phyloP scores from a whole-genome alignment of 805 yeast species.

The Candida schatavii region DNA sequence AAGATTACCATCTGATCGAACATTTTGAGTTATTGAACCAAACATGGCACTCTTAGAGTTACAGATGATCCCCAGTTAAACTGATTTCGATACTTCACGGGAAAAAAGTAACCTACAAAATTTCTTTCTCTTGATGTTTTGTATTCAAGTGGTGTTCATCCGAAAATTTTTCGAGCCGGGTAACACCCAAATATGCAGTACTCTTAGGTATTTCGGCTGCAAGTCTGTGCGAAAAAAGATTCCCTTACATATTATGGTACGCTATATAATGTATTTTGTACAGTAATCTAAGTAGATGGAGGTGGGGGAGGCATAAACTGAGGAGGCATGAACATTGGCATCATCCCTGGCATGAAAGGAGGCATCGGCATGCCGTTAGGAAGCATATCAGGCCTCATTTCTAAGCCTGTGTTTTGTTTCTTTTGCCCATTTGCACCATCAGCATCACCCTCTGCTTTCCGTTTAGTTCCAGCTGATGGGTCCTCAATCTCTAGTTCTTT shows the following conservation, averaged over 20 bases:
- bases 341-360: constrained; percentile 8
- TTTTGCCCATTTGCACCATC: constrained; percentile 21
- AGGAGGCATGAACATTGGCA: constrained; percentile 14
- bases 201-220: too few species aligned
- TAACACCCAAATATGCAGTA: too few species aligned
- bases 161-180: too few species aligned
- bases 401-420: constrained; percentile 21
- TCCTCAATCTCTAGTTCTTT: constrained; percentile 34
- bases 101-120: background rate
- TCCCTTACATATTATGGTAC: too few species aligned
- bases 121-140: background rate
- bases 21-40: background rate
- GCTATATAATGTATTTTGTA: too few species aligned
- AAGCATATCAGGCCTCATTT: constrained; percentile 11
- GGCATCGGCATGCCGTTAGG: constrained; percentile 10
- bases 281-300: too few species aligned
- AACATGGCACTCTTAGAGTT: background rate
- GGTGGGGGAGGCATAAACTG: constrained; percentile 8
- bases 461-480: constrained; percentile 19
- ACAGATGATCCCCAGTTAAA: background rate
- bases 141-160: too few species aligned
- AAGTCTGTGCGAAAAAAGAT: too few species aligned
- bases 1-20: constrained; percentile 1
- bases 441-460: constrained; percentile 13
- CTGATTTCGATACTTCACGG: too few species aligned